Evolutionary conservation across 495 filamentous ascomycete genomes (phyloP).

Genomic region (Neurospora intermedia): DNA sequence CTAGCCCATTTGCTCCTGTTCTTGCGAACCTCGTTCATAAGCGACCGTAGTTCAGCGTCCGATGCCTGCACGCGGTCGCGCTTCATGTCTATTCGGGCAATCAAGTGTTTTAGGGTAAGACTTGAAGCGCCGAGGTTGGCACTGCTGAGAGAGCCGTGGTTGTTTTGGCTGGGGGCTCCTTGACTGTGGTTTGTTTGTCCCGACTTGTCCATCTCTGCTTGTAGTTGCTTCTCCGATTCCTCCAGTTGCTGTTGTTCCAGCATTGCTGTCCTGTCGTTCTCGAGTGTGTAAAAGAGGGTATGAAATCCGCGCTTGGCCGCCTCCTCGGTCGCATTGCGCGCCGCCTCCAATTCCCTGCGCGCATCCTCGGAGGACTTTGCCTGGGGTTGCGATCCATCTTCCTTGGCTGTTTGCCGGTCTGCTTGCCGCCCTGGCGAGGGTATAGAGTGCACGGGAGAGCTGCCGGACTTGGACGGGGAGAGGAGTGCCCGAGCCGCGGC

Average conservation of each 20-base stretch:
- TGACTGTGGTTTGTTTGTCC: slow-evolving; percentile 35
- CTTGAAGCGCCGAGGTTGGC: slow-evolving; percentile 96
- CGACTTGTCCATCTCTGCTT: slow-evolving; percentile 79
- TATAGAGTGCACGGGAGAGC: slow-evolving; percentile 44
- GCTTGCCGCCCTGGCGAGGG: slow-evolving; percentile 38
- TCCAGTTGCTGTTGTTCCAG: slow-evolving; percentile 94
- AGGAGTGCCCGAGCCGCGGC: slow-evolving; percentile 35
- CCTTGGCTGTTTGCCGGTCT: slow-evolving; percentile 31
- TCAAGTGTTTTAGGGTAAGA: slow-evolving; percentile 89
- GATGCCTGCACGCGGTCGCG: slow-evolving; percentile 78
- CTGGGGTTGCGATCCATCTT: slow-evolving; percentile 36
- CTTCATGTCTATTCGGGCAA: slow-evolving; percentile 87
- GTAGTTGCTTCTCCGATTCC: slow-evolving; percentile 89
- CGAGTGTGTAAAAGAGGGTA: slow-evolving; percentile 85
- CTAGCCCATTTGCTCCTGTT: slow-evolving; percentile 98
- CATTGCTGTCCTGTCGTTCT: slow-evolving; percentile 93
- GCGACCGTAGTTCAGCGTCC: slow-evolving; percentile 77
- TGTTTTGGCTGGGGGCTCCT: slow-evolving; percentile 36
- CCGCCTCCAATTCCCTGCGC: slow-evolving; percentile 86
- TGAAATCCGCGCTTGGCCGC: slow-evolving; percentile 81
- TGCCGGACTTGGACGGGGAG: slow-evolving; percentile 48
- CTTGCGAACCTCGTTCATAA: slow-evolving; percentile 96
- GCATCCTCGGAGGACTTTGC: slow-evolving; percentile 67
- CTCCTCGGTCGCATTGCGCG: slow-evolving; percentile 87
- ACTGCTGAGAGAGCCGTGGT: slow-evolving; percentile 78